Base-by-base conservation (phyloP, 805 yeast genomes). In the Ogataea methylovora region DNA sequence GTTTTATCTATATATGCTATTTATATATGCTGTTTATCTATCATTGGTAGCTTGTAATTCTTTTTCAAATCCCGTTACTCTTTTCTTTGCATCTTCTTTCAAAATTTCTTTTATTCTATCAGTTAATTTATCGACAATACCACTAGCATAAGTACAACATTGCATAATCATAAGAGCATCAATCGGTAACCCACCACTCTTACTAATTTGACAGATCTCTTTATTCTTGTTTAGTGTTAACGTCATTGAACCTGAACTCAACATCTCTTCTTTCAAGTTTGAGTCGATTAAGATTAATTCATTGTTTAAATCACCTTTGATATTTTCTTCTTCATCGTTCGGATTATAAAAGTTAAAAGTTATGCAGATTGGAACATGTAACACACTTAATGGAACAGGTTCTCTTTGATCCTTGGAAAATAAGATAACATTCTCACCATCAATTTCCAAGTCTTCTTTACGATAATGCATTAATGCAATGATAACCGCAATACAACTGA, bases 331-430 rank as follows among this genome's bases (percentile, higher is more conserved):
- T 24, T 69, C 67, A 31, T 69, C 78, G 37, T 49, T 58, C 4
- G 84, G 81, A 45, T 84, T 81, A 64, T 74, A 86, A 49, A 90
- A 84, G n/a, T 86, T 80, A 60, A 84, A 88, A 0, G 95, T 81
- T 4, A 86, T 76, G 58, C 95, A 86, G 30, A 90, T 72, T 1
- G 98, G 98, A 4, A 86, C 73, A 54, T 92, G 97, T 39, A 92
- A 60, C 7, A 90, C 73, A 29, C 94, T 81, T 37, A 90, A 66
- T 21, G 90, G 81, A 1, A 86, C 86, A 0, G 96, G 96, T 29
- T 84, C 87, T 39, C 95, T 71, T 48, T 90, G 95, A 20, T 78
- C 74, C 18, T 74, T 51, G 21, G 79, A 72, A 51, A 84, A 92
- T 0, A 90, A 65, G 9, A 80, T 69, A 9, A 85, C 62, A 19